Base-by-base conservation (phyloP, 2,329 filamentous ascomycete species). In the Bipolaris victoriae region DNA sequence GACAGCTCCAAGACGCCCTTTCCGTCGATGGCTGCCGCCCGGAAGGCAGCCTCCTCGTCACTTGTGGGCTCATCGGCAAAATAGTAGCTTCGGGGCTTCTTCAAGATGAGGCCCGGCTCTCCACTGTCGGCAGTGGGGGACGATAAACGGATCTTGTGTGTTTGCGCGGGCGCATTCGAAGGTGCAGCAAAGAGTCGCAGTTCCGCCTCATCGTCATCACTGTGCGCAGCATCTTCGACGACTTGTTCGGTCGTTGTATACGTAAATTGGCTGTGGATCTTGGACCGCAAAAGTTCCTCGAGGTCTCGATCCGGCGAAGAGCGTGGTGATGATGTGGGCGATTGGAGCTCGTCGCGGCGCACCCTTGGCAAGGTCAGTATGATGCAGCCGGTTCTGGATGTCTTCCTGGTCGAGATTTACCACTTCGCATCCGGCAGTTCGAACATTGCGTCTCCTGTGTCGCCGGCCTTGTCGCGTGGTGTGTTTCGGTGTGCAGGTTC, bases 251-350 rank as follows among this genome's bases (percentile, higher is more conserved):
- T 40, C 7, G 61, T 58, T 9, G 68, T 69, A 52, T 69, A 75
- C 13, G 63, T 62, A 44, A 65, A 74, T 24, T 73, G 62, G 49
- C 59, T 49, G 37, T 61, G 55, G 7, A 66, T 49, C n/a, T 59
- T 69, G 16, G 66, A 63, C 26, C 69, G 72, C 29, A 76, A 57
- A 29, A 74, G 68, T 29, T 70, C 66, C 29, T 69, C 63, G 31
- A 76, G 52, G 40, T 63, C 65, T 46, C 71, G 69, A 45, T 76
- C 74, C 11, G 75, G 75, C 11, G 74, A 73, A 22, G 71, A 74
- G 52, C 68, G 71, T 5, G 71, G 67, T 10, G 74, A 76, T 9
- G 69, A 67, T 29, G 55, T 55, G 37, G 73, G 72, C 24, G 74
- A 76, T 24, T 69, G 62, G 9, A 77, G 74, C 43, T 76, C 72